phyloP scores from a whole-genome alignment of 352 stramenopile species.

The Globisporangium camurandrum region DNA sequence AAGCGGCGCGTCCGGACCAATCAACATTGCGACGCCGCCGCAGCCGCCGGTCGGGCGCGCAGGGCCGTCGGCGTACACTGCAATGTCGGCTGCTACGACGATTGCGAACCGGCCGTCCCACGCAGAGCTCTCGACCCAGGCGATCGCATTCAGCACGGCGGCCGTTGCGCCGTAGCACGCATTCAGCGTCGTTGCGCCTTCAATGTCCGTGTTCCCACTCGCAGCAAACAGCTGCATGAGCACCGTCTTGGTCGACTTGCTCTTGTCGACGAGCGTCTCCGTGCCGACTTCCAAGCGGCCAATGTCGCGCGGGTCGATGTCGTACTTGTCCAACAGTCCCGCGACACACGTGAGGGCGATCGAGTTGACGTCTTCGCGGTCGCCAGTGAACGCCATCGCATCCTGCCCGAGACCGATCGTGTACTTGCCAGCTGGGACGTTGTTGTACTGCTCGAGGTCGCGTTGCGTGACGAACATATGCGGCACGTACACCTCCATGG shows the following conservation, averaged over 20 bases:
- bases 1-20: slow-evolving; percentile 94
- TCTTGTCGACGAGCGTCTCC: slow-evolving; percentile 92
- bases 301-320: slow-evolving; percentile 56
- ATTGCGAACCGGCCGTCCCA: slow-evolving; percentile 94
- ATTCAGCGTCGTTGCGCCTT: slow-evolving; percentile 93
- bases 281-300: slow-evolving; percentile 96
- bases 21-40: slow-evolving; percentile 93
- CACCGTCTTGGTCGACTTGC: slow-evolving; percentile 79
- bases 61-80: slow-evolving; percentile 90
- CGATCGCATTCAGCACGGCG: slow-evolving; percentile 95
- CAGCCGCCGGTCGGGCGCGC: slow-evolving; percentile 89
- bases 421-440: slow-evolving; percentile 66
- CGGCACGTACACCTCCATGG: slow-evolving; percentile 96
- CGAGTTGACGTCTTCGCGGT: slow-evolving; percentile 71
- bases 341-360: slow-evolving; percentile 53
- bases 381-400: slow-evolving; percentile 56
- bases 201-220: slow-evolving; percentile 47
- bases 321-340: slow-evolving; percentile 46
- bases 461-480: slow-evolving; percentile 89
- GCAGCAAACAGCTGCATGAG: slow-evolving; percentile 65
- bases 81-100: slow-evolving; percentile 95
- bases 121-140: slow-evolving; percentile 92
- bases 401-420: slow-evolving; percentile 55
- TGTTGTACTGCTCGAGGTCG: slow-evolving; percentile 92
- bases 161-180: slow-evolving; percentile 97